phyloP scores from a whole-genome alignment of 306 rosid species.

The Cucurbita maxima region DNA sequence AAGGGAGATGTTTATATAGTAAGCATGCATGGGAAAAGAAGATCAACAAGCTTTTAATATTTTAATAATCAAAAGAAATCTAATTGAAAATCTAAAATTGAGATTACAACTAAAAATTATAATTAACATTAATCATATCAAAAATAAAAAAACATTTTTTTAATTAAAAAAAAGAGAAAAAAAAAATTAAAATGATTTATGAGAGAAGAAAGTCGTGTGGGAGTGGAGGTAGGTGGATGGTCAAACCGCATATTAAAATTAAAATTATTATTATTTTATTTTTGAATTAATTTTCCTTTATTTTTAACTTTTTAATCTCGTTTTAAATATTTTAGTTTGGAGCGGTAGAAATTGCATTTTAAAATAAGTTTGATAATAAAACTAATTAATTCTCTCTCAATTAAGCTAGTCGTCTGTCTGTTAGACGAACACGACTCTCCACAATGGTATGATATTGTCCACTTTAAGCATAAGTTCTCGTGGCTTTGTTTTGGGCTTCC shows the following conservation, averaged over 20 bases:
- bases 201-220: background rate
- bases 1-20: background rate
- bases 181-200: background rate
- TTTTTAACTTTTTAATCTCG: too few relatives aligned
- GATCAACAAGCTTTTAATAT: background rate
- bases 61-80: background rate
- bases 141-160: background rate
- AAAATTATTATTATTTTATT: too few relatives aligned
- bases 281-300: too few relatives aligned
- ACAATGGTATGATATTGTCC: too few relatives aligned
- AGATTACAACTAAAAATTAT: background rate
- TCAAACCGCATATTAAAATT: background rate
- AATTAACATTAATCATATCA: background rate
- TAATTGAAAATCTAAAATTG: background rate
- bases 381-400: too few relatives aligned
- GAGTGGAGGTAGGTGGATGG: background rate
- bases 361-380: too few relatives aligned
- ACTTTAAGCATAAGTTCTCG: too few relatives aligned
- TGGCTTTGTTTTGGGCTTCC: too few relatives aligned
- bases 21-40: slow-evolving; percentile 2
- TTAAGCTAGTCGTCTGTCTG: too few relatives aligned
- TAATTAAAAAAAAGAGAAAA: background rate
- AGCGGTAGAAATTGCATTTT: too few relatives aligned
- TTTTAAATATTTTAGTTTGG: too few relatives aligned
- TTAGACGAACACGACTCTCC: too few relatives aligned